Base-by-base conservation (phyloP, 2,329 filamentous ascomycete genomes). In the Lachnellula suecica region DNA sequence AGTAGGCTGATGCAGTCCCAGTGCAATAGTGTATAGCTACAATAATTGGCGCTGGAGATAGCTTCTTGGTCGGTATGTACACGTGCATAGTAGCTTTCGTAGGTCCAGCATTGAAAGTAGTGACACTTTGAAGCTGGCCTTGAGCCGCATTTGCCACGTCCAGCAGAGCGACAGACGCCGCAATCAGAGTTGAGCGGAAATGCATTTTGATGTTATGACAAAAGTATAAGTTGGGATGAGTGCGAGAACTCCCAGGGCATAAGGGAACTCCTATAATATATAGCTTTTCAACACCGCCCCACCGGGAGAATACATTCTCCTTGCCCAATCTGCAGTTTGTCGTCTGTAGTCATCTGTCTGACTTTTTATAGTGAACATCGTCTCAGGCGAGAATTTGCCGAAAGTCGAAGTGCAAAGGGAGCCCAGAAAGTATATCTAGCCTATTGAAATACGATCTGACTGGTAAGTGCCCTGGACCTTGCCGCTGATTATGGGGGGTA, bases 1-100 rank as follows among this genome's bases (percentile, higher is more conserved):
- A 66, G 37, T 55, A 59, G 19, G 24, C 49, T 13, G 29, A 35
- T 19, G 45, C 81, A 3, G 73, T 73, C 37, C 81, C 80, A 17
- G 17, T 20, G 31, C 54, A 54, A 38, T 54, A 50, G 34, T 57
- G 57, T 11, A 59, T 54, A n/a, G 53, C 56, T 5, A 59, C 51
- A 19, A 59, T 47, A 20, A 59, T 57, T n/a, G 53, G 44, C 25
- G 56, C 46, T 1, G 47, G 44, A 4, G 42, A 17, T 1, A 31
- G 27, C 24, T 47, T 44, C 4, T 25, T 50, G 11, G 29, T 48
- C 47, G 43, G 60, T 45, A 61, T 45, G 27, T 61, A 61, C 11
- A 59, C 41, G 35, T 56, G 57, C 57, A 61, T 37, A n/a, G 34
- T 37, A 8, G 34, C 34, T 37, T 37, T 37, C 15, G 34, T 37